phyloP scores from a whole-genome alignment of 345 rosid species.

The Atalantia buxifolia region DNA sequence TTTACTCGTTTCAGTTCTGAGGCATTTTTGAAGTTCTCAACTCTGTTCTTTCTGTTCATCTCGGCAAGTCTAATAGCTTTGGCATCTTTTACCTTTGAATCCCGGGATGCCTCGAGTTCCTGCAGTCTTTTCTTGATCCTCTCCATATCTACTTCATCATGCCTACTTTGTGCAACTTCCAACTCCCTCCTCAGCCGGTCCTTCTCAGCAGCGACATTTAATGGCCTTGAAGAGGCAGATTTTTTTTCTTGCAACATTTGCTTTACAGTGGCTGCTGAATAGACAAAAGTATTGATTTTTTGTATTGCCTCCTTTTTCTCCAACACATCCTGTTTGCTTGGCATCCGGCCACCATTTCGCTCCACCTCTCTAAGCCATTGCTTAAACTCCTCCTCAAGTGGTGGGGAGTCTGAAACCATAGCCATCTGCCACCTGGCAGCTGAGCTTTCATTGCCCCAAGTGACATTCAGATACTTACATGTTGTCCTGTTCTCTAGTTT shows the following conservation, averaged over 20 bases:
- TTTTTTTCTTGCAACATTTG: constrained; percentile 99
- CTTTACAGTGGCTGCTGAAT: constrained; percentile 91
- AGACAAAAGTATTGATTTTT: constrained; percentile 68
- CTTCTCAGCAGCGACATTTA: constrained; percentile 96
- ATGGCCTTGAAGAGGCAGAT: constrained; percentile 75
- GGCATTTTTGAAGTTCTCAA: constrained; percentile 91
- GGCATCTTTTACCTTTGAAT: constrained; percentile 52
- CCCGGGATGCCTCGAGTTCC: constrained; percentile 80
- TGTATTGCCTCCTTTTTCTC: constrained; percentile 85
- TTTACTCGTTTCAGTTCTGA: constrained; percentile 61
- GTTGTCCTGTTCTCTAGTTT: constrained; percentile 85
- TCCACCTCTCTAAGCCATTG: constrained; percentile 92
- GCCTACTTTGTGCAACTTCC: constrained; percentile 69
- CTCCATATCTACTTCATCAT: constrained; percentile 72
- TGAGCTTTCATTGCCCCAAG: constrained; percentile 87
- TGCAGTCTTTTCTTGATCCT: constrained; percentile 68
- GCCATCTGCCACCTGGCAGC: constrained; percentile 99
- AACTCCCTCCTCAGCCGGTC: constrained; percentile 85
- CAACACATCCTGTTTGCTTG: constrained; percentile 70
- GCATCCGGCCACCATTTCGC: constrained; percentile 77
- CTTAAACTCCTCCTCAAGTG: constrained; percentile 83
- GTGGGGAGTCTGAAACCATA: constrained; percentile 91
- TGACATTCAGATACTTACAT: constrained; percentile 73
- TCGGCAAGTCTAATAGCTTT: constrained; percentile 89
- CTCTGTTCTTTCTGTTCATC: constrained; percentile 95